Evolutionary conservation across 179 eudicot genomes (phyloP), one percentile per base, ranked within the genome.

Genomic region (Beta corolliflora): DNA sequence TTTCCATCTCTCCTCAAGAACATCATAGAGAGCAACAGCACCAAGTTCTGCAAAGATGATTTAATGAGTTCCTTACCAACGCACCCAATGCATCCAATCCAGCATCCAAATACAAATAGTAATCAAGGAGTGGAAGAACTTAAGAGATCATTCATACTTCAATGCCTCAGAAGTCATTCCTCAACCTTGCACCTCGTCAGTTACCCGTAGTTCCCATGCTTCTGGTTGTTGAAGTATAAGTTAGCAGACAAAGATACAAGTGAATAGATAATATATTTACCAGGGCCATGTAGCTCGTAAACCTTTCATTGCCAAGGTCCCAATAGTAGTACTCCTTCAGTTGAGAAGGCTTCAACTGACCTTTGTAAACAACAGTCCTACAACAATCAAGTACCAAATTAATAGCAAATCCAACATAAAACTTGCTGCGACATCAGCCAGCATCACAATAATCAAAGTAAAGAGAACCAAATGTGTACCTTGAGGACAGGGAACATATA

Each of bases 241-340:
- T 93, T 93, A 93, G 97, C 89, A 86, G 81, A 90, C 83, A 89
- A 85, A 79, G 78, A 84, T 67, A 77, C 16, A 80, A 85, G 93
- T 81, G 89, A 88, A 89, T 83, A 84, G 93, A 89, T 80, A 89
- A 87, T 81, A 89, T 89, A 91, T 84, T 95, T 95, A 97, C 99
- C 99, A 97, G 92, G 87, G 99, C 98, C 99, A 97, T 97, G 99
- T 97, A 97, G 97, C 99, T 97, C 89, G 96, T 95, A 93, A 97
- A 97, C 98, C 97, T 97, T 95, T 93, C 97, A 86, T 89, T 89
- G 88, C 98, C 98, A 85, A 97, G 91, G 88, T 97, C 99, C 80
- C 95, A 91, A 77, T 88, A 87, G 79, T 97, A 97, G 85, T 97
- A 97, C 54, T 92, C 97, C 88, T 86, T 89, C 93, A 97, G 84